phyloP scores from a whole-genome alignment of 352 stramenopile species.

The Peronosclerospora sorghi region DNA sequence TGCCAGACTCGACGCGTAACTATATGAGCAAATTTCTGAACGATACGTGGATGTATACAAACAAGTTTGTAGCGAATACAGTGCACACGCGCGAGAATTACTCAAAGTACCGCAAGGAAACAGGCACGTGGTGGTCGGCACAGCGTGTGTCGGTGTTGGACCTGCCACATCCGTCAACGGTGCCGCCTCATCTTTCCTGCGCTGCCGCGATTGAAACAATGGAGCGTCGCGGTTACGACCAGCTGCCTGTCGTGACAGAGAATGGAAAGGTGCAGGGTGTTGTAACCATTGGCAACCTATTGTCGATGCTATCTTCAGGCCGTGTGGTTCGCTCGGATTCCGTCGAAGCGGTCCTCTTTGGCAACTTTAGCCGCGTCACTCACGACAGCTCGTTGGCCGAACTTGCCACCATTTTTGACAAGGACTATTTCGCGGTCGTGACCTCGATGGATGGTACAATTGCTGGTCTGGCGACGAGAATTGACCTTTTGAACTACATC shows the following conservation, averaged over 20 bases:
- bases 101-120: conserved; percentile 49
- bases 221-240: conserved; percentile 83
- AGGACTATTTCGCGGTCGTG: conserved; percentile 92
- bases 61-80: conserved; percentile 58
- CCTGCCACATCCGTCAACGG: conserved; percentile 77
- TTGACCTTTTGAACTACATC: conserved; percentile 95
- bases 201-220: conserved; percentile 89
- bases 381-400: conserved; percentile 79
- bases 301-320: conserved; percentile 81
- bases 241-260: conserved; percentile 62
- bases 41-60: conserved; percentile 89
- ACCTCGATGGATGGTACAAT: conserved; percentile 62
- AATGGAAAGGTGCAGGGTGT: conserved; percentile 82
- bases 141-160: conserved; percentile 74
- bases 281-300: conserved; percentile 93
- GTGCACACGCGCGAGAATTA: conserved; percentile 67
- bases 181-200: conserved; percentile 73
- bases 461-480: conserved; percentile 89
- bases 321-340: conserved; percentile 70
- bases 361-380: conserved; percentile 89
- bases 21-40: conserved; percentile 97
- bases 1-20: conserved; percentile 92
- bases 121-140: conserved; percentile 87
- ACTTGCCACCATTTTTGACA: conserved; percentile 91
- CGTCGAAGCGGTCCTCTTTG: conserved; percentile 87